These are phyloP conservation scores for Pichia sp. DNA, from an alignment of 1,139 yeast genomes.

Conservation along the genomic window DNA sequence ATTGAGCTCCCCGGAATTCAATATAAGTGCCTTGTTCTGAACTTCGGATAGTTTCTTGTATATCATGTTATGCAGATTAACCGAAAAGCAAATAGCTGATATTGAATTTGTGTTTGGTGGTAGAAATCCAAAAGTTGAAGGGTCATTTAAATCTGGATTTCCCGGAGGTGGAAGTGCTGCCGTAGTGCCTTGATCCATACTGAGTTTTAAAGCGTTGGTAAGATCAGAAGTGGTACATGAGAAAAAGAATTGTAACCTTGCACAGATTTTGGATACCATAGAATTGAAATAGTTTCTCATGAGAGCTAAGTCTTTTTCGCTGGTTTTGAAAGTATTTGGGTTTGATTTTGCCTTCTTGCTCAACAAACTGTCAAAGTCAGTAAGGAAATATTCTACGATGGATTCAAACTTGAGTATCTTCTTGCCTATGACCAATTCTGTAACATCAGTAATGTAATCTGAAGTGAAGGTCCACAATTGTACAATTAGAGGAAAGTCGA, in stretches of 20 bases:
- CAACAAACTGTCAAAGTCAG: constrained; percentile 20
- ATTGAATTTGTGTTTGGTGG: constrained; percentile 61
- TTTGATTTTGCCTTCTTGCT: constrained; percentile 12
- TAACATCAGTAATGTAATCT: constrained; percentile 27
- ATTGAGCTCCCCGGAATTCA: constrained; percentile 37
- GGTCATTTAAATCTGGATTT: constrained; percentile 20
- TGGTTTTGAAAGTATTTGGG: constrained; percentile 1
- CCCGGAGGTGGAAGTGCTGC: constrained; percentile 10
- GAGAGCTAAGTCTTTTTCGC: constrained; percentile 18
- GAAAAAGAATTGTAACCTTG: constrained; percentile 36
- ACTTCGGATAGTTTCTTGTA: constrained; percentile 24
- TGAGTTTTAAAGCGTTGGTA: constrained; percentile 19
- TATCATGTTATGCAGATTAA: constrained; percentile 34
- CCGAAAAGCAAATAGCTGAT: constrained; percentile 44
- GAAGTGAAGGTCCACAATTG: constrained; percentile 29
- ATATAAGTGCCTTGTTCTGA: constrained; percentile 19
- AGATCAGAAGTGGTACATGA: constrained; percentile 33
- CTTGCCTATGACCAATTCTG: constrained; percentile 23
- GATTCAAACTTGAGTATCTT: constrained; percentile 35
- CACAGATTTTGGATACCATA: constrained; percentile 34
- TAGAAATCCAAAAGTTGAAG: constrained; percentile 46
- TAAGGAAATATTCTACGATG: constrained; percentile 31
- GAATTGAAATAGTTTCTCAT: constrained; percentile 37
- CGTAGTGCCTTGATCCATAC: constrained; percentile 18
- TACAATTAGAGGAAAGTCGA: constrained; percentile 29